Conservation (phyloP, 305 asterid species). For the Fraxinus xanthoxyloides region DNA sequence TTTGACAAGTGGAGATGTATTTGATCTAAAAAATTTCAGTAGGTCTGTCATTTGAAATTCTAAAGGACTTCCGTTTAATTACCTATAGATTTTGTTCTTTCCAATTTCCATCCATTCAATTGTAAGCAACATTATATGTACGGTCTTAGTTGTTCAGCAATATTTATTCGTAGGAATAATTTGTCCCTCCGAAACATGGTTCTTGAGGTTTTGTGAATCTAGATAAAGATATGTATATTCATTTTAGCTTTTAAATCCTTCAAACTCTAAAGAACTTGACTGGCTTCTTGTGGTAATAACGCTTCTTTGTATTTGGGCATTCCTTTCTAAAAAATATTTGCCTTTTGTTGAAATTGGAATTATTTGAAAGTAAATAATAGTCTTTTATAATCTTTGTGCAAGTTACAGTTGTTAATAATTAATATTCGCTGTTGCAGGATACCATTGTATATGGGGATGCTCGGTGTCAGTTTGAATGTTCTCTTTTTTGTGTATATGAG, state of each 20-base stretch:
- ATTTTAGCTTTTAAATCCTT: neutral
- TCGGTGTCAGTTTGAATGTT: constrained; percentile 44
- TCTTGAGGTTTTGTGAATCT: neutral
- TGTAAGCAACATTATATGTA: neutral
- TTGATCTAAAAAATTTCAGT: neutral
- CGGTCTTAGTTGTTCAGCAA: neutral
- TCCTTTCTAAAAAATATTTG: neutral
- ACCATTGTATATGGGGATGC: constrained; percentile 56
- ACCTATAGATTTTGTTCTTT: neutral
- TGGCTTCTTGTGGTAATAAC: neutral
- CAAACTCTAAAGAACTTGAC: neutral
- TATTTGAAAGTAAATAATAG: neutral
- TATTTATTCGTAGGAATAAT: neutral
- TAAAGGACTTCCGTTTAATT: neutral
- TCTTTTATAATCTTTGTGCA: neutral
- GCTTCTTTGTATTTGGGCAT: neutral
- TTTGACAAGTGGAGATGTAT: neutral
- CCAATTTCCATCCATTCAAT: neutral
- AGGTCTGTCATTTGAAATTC: neutral
- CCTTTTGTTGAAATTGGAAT: neutral
- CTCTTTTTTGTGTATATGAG: constrained; percentile 47
- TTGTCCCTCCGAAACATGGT: neutral
- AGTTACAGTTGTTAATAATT: neutral
- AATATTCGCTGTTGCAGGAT: constrained; percentile 33
- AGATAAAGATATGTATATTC: neutral